These are phyloP conservation scores for Porphyrellus sp. DNA, from an alignment of 1,284 basidiomycete species.

Conservation along the genomic window DNA sequence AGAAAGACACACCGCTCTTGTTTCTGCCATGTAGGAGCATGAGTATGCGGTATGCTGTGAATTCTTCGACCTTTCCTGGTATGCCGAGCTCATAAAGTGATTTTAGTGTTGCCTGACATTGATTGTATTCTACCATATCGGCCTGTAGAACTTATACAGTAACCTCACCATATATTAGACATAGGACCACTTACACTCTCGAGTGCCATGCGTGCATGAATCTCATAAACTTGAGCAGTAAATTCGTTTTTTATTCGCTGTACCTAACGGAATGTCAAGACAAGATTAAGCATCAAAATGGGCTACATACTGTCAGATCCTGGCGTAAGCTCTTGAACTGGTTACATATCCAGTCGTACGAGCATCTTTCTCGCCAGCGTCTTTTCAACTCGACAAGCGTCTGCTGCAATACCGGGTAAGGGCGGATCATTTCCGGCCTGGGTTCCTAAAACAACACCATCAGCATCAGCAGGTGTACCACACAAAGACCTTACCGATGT, in stretches of 20 bases:
- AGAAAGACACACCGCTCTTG: slow-evolving; percentile 69
- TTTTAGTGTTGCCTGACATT: slow-evolving; percentile 91
- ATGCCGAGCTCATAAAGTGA: slow-evolving; percentile 92
- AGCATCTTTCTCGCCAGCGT: slow-evolving; percentile 82
- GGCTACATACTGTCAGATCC: slow-evolving; percentile 84
- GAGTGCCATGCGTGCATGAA: slow-evolving; percentile 94
- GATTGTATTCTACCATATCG: slow-evolving; percentile 99
- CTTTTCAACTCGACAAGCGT: slow-evolving; percentile 87
- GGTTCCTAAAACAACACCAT: slow-evolving; percentile 67
- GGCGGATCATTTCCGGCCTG: slow-evolving; percentile 91
- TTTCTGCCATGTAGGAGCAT: slow-evolving; percentile 95
- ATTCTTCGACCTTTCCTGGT: slow-evolving; percentile 89
- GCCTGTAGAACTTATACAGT: slow-evolving; percentile 48
- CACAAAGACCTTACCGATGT: slow-evolving; percentile 69
- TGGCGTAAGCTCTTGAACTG: slow-evolving; percentile 98
- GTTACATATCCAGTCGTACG: slow-evolving; percentile 94
- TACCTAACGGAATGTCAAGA: slow-evolving; percentile 57
- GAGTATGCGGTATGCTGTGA: slow-evolving; percentile 95
- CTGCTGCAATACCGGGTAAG: slow-evolving; percentile 79
- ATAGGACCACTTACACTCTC: slow-evolving; percentile 67
- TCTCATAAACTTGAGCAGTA: slow-evolving; percentile 96
- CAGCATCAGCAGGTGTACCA: background rate
- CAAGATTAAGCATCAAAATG: slow-evolving; percentile 14
- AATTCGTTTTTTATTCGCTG: slow-evolving; percentile 99
- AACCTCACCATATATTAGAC: slow-evolving; percentile 11